These are phyloP conservation scores for Dothistroma septosporum DNA, from an alignment of 2,329 filamentous ascomycete genomes.

Conservation along the genomic window DNA sequence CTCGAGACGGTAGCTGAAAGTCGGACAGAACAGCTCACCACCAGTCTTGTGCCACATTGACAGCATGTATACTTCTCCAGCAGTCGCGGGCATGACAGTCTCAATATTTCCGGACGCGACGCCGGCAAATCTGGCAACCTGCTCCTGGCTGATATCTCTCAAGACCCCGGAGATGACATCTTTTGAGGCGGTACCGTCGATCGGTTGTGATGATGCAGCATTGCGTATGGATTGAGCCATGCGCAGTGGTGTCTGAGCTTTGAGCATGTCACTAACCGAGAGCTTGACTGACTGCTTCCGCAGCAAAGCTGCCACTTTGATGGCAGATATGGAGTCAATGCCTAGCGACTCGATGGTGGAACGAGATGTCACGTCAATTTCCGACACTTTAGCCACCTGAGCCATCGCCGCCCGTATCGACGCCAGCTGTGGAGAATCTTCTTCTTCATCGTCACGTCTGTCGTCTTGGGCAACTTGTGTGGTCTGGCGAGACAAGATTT, in stretches of 20 bases:
- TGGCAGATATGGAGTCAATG: slow-evolving; percentile 85
- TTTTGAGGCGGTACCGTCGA: slow-evolving; percentile 16
- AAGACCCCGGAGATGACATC: slow-evolving; percentile 7
- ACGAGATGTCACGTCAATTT: slow-evolving; percentile 54
- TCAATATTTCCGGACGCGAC: slow-evolving; percentile 50
- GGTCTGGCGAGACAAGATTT: slow-evolving; percentile 12
- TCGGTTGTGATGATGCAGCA: not conserved
- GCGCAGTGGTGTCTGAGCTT: slow-evolving; percentile 58
- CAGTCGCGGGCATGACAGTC: slow-evolving; percentile 61
- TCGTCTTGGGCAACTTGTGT: slow-evolving; percentile 5
- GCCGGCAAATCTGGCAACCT: slow-evolving; percentile 20
- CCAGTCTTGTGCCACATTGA: slow-evolving; percentile 66
- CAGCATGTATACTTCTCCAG: slow-evolving; percentile 79
- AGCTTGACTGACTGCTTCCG: slow-evolving; percentile 60
- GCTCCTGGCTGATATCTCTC: not conserved
- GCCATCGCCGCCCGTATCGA: slow-evolving; percentile 47
- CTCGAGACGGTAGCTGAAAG: slow-evolving; percentile 59
- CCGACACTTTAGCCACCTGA: slow-evolving; percentile 57
- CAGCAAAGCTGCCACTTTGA: slow-evolving; percentile 72
- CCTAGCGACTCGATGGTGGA: slow-evolving; percentile 78
- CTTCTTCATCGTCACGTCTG: slow-evolving; percentile 7
- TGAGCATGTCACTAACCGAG: slow-evolving; percentile 67
- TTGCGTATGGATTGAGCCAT: slow-evolving; percentile 51
- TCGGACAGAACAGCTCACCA: slow-evolving; percentile 68
- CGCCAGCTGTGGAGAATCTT: slow-evolving; percentile 1